Percentiles rank a stretch among this genome's conserved stretches.
These are phyloP conservation scores for Fusarium sp. DNA, from an alignment of 2,329 filamentous ascomycete genomes.

Conservation along the genomic window DNA sequence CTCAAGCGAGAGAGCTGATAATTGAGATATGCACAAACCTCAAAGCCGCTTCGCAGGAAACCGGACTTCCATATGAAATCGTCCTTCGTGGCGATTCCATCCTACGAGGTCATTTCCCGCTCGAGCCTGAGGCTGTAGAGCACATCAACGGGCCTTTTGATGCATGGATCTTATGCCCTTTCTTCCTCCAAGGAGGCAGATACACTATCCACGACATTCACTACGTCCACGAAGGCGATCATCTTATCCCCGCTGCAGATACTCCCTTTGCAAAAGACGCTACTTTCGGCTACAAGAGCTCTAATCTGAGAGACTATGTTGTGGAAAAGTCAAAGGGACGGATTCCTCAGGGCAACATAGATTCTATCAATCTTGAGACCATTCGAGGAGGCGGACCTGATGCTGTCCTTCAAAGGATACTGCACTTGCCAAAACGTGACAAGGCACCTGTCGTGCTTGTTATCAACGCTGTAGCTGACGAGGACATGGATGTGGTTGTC, in stretches of 20 bases:
- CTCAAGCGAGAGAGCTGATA: slow-evolving; percentile 61
- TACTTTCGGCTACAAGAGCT: slow-evolving; percentile 68
- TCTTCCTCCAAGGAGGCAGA: slow-evolving; percentile 69
- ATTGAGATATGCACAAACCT: slow-evolving; percentile 64
- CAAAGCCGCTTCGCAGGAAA: slow-evolving; percentile 56
- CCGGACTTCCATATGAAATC: slow-evolving; percentile 61
- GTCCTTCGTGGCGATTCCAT: slow-evolving; percentile 70
- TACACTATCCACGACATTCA: slow-evolving; percentile 69
- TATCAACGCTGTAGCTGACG: slow-evolving; percentile 65
- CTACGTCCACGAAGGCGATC: slow-evolving; percentile 66
- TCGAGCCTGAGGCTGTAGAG: slow-evolving; percentile 65
- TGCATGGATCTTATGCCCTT: slow-evolving; percentile 68
- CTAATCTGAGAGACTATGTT: slow-evolving; percentile 61
- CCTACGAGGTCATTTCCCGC: slow-evolving; percentile 67
- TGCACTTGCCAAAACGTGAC: slow-evolving; percentile 41
- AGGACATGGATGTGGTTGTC: slow-evolving; percentile 68
- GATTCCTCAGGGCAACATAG: slow-evolving; percentile 55
- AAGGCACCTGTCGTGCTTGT: slow-evolving; percentile 56
- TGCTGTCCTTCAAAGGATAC: slow-evolving; percentile 57
- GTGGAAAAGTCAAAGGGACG: slow-evolving; percentile 64
- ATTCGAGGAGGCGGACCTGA: slow-evolving; percentile 61
- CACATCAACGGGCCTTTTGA: slow-evolving; percentile 62
- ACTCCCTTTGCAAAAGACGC: slow-evolving; percentile 70
- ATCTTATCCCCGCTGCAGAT: slow-evolving; percentile 56
- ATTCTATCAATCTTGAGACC: slow-evolving; percentile 60